A percentile compares a stretch with the other conserved stretches of the same genome.
Conservation (phyloP, 2,329 filamentous ascomycete species). For the Pyricularia sp. region DNA sequence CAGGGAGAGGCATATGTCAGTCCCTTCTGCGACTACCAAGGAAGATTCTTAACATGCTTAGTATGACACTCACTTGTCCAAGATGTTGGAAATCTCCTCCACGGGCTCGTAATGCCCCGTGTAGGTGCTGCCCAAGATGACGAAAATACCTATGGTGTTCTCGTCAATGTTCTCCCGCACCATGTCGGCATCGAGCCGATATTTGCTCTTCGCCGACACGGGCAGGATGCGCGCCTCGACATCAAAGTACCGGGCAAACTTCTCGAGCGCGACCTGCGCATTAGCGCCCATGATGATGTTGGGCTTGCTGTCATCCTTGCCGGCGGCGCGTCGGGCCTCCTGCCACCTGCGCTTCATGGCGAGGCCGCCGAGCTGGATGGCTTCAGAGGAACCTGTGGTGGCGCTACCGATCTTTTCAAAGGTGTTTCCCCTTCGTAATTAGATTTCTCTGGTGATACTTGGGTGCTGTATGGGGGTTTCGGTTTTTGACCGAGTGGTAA, state of each 20-base stretch:
- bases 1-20: not conserved
- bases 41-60: too few species aligned
- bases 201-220: slow-evolving; percentile 47
- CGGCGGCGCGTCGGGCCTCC: slow-evolving; percentile 42
- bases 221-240: slow-evolving; percentile 54
- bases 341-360: slow-evolving; percentile 69
- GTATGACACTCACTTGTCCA: slow-evolving; percentile 28
- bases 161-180: slow-evolving; percentile 58
- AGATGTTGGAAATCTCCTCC: slow-evolving; percentile 50
- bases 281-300: slow-evolving; percentile 67
- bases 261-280: slow-evolving; percentile 60
- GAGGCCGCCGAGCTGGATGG: slow-evolving; percentile 55
- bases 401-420: slow-evolving; percentile 40
- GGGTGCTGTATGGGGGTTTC: too few species aligned
- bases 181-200: slow-evolving; percentile 47
- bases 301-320: slow-evolving; percentile 50
- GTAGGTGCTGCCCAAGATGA: slow-evolving; percentile 60
- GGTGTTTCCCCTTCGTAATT: not conserved
- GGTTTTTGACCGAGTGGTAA: too few species aligned
- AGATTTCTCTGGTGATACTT: not conserved
- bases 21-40: not conserved
- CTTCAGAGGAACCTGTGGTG: slow-evolving; percentile 59
- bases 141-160: slow-evolving; percentile 65
- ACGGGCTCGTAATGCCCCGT: slow-evolving; percentile 64
- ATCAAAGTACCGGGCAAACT: slow-evolving; percentile 63